phyloP scores from a whole-genome alignment of 768 basidiomycete species.

The Boletus fagicola region DNA sequence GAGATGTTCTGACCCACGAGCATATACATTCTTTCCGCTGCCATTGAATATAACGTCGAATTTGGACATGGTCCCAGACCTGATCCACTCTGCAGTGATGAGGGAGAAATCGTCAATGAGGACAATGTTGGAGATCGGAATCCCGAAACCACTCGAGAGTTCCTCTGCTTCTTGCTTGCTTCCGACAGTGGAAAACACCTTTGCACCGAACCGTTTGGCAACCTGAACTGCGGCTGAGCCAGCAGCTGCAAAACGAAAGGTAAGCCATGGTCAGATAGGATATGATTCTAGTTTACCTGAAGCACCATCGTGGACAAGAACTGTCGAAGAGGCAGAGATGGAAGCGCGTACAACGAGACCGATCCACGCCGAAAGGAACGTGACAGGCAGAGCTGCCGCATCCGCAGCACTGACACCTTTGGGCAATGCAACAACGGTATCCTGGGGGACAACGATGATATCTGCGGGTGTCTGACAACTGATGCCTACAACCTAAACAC shows the following conservation, averaged over 20 bases:
- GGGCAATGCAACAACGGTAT: conserved; percentile 14
- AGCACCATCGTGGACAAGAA: conserved; percentile 28
- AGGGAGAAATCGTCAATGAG: conserved; percentile 14
- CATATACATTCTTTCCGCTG: conserved; percentile 14
- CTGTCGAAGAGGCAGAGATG: conserved; percentile 21
- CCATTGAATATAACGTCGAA: conserved; percentile 29
- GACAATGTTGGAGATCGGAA: conserved; percentile 11
- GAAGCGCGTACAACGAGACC: conserved; percentile 22
- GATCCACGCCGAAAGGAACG: conserved; percentile 29
- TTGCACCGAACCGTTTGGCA: conserved; percentile 21
- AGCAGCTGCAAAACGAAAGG: conserved; percentile 9
- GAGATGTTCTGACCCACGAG: conserved; percentile 20
- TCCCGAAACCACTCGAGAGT: conserved; percentile 12
- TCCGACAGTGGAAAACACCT: conserved; percentile 23
- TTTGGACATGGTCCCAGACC: conserved; percentile 11
- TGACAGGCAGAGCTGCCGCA: conserved; percentile 22
- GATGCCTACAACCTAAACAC: conserved; percentile 19
- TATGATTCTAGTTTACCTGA: conserved; percentile 16
- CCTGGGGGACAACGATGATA: conserved; percentile 15
- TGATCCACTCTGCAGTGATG: conserved; percentile 11
- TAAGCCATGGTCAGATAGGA: not conserved
- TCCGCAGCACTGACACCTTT: conserved; percentile 13
- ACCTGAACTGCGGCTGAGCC: conserved; percentile 30
- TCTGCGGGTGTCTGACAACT: conserved; percentile 17
- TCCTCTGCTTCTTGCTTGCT: conserved; percentile 13